Evolutionary conservation across 495 filamentous ascomycete genomes (phyloP).

Genomic region (Hypomontagnella submonticulosa): DNA sequence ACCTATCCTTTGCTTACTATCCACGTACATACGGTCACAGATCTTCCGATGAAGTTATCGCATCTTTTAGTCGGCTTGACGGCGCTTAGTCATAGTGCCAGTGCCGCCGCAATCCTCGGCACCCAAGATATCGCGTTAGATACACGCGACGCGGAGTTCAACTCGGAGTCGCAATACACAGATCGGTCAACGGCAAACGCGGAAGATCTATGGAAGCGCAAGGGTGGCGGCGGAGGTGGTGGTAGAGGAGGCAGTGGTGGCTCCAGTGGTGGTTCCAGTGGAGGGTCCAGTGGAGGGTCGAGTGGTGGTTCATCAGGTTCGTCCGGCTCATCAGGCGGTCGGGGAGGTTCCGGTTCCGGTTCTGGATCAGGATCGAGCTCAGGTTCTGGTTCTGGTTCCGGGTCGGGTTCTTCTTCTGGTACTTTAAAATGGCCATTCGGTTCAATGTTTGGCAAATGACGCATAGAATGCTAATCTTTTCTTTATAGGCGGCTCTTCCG

Average conservation of each 20-base stretch:
- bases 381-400: not conserved
- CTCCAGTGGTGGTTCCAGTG: conserved; percentile 58
- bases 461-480: too few species aligned
- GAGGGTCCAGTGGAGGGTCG: conserved; percentile 47
- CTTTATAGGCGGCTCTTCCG: too few species aligned
- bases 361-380: not conserved
- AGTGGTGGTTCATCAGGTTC: conserved; percentile 40
- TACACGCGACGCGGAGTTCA: conserved; percentile 11
- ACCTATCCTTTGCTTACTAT: conserved; percentile 10
- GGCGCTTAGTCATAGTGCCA: conserved; percentile 31
- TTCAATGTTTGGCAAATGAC: too few species aligned
- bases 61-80: conserved; percentile 36
- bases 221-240: conserved; percentile 64
- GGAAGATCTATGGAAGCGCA: conserved; percentile 65
- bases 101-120: conserved; percentile 33
- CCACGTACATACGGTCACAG: conserved; percentile 6
- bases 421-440: too few species aligned
- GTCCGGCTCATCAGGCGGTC: conserved; percentile 33
- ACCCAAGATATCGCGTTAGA: conserved; percentile 37
- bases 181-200: conserved; percentile 36
- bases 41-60: conserved; percentile 43
- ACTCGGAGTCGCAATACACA: conserved; percentile 36
- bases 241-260: conserved; percentile 59
- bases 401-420: not conserved
- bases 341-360: conserved; percentile 14